Evolutionary conservation across 176 grass and related monocot genomes (phyloP), one percentile per base, ranked within the genome.

Genomic region (Elymus sibiricus): DNA sequence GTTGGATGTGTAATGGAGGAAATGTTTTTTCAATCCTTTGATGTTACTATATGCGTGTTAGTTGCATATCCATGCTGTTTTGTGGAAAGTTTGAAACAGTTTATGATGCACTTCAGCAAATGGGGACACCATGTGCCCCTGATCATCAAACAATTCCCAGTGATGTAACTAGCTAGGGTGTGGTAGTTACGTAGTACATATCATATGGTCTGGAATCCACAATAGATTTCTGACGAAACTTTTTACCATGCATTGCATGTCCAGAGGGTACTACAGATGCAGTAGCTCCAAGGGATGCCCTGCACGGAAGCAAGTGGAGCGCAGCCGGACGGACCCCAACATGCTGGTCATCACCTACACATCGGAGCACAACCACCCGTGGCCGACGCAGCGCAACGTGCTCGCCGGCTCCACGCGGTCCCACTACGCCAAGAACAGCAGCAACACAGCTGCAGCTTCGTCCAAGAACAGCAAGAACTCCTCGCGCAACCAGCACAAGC

Each of bases 341-440:
- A 89, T 98, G 97, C 83, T 98, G 22, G 92, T 98, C 75, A 94
- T 98, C 88, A 98, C 97, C 81, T 98, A 98, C 90, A 98, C 89
- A 73, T 98, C 97, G 35, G 97, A 98, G 84, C 97, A 98, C 86
- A 98, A 98, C 84, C 97, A 98, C 55, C 97, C 97, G 4, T 98
- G 97, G 97, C 97, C 97, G 35, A 98, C 97, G 9, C 94, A 98
- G 85, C 88, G 97, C n/a, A 98, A 92, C 47, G 97, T 94, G 11
- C 97, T 95, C 31, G 97, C 97, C 60, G 97, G 97, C 79, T 98
- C 94, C n/a, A 92, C 90, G 11, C 67, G 97, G 19, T 86, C 88
- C 40, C 86, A 94, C 70, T 87, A 93, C n/a, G 66, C 86, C 83
- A 95, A 90, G 88, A 88, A 79, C 69, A 86, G 59, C 78, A 93